Base-by-base conservation (phyloP, 139 green algal genomes). In the Tetradesmus obliquus region DNA sequence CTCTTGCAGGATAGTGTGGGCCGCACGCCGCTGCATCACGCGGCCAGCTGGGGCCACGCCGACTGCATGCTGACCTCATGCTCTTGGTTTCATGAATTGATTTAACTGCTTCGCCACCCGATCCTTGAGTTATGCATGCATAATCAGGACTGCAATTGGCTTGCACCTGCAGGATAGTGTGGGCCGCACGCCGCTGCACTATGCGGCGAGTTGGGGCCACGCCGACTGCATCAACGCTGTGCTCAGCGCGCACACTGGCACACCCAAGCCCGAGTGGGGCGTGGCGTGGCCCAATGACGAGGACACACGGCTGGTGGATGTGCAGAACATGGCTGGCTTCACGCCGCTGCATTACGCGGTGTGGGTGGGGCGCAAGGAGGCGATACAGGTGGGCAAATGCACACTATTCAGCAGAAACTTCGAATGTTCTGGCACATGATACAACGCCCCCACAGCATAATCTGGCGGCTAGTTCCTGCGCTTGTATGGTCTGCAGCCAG, bases 261-360 rank as follows among this genome's bases (percentile, higher is more conserved):
- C 55, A 1, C 81, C 82, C 22, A 80, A 45, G 89, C 24, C 55
- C 2, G 66, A 53, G 8, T 92, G 89, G 89, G 82, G 69, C 3
- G n/a, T 84, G 6, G 5, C 58, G 2, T 72, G 69, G 88, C 88
- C 89, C 7, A 92, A 88, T 20, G 13, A 54, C 8, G 62, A 58
- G 22, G n/a, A 90, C 7, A 88, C 51, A 9, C 83, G 92, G n/a
- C 92, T 94, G 15, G 92, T 93, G 17, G 92, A 94, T 90, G 82
- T 94, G 13, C 69, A 82, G 62, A 93, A 91, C 72, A 71, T 79
- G 20, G 82, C 86, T 32, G 89, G 92, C 5, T 94, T 93, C 86
- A 94, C 89, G 5, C 86, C 92, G 12, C 76, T 94, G 82, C 92
- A 94, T 76, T 94, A 94, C 62, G 92, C 92, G 7, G 92, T 94